phyloP scores from a whole-genome alignment of 2,329 filamentous ascomycete genomes.

The Elsinoe perseae region DNA sequence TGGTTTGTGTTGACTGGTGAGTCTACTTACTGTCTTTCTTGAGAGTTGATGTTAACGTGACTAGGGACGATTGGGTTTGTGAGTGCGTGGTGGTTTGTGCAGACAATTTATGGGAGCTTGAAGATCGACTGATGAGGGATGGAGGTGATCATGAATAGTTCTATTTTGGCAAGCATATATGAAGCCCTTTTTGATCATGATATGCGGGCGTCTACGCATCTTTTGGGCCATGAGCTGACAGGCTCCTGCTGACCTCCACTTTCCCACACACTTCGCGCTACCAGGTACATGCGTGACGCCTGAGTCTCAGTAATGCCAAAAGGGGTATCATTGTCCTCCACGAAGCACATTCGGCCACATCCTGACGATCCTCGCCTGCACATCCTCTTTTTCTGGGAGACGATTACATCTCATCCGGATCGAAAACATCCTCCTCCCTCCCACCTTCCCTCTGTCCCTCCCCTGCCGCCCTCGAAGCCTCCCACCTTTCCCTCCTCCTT shows the following conservation, averaged over 20 bases:
- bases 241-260: too few species aligned
- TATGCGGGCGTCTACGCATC: too few species aligned
- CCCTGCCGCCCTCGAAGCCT: slow-evolving; percentile 14
- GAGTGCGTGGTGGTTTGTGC: slow-evolving; percentile 86
- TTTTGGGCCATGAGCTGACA: too few species aligned
- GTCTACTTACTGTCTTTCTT: slow-evolving; percentile 31
- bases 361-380: too few species aligned
- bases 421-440: slow-evolving; percentile 26
- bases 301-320: too few species aligned
- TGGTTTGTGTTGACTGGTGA: slow-evolving; percentile 91
- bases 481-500: slow-evolving; percentile 15
- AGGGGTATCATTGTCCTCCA: too few species aligned
- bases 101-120: slow-evolving; percentile 93
- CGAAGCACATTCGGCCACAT: too few species aligned
- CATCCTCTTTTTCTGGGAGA: not conserved
- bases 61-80: slow-evolving; percentile 92
- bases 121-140: slow-evolving; percentile 69
- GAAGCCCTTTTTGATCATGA: not conserved
- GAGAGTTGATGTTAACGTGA: not conserved
- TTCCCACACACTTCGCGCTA: too few species aligned
- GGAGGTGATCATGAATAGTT: not conserved
- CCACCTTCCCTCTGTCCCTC: slow-evolving; percentile 16
- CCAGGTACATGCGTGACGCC: too few species aligned
- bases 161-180: not conserved
- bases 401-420: slow-evolving; percentile 27